Conservation (phyloP, 148 eudicot species). For the Vaccinium myrtillus region DNA sequence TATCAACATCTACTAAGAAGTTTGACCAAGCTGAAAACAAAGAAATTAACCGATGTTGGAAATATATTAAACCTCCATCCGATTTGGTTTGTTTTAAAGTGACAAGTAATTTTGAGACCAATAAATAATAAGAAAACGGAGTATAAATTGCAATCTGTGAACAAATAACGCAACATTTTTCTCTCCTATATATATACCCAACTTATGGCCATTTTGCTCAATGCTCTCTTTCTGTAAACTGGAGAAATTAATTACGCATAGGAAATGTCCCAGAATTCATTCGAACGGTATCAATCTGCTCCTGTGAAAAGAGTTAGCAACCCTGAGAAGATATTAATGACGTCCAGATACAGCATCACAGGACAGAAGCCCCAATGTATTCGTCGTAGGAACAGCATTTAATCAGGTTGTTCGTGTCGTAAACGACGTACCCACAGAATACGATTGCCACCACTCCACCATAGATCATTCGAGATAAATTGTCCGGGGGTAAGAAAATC, state of each 20-base stretch:
- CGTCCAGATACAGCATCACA: conserved; percentile 44
- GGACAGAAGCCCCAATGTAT: conserved; percentile 56
- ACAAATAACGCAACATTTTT: too few species aligned
- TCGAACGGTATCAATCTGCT: conserved; percentile 13
- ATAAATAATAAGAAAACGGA: too few species aligned
- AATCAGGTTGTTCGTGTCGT: conserved; percentile 61
- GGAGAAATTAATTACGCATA: background rate
- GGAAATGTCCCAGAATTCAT: background rate
- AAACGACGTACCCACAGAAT: conserved; percentile 56
- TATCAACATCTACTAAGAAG: too few species aligned
- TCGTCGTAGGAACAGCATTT: conserved; percentile 48
- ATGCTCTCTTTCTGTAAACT: too few species aligned
- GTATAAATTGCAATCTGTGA: too few species aligned
- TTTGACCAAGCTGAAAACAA: too few species aligned
- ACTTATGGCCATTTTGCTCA: too few species aligned
- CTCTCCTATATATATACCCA: too few species aligned
- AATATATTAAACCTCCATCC: too few species aligned
- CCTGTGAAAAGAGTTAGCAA: conserved; percentile 30
- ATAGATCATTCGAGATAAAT: conserved; percentile 47
- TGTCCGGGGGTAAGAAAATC: conserved; percentile 53
- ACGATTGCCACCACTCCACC: conserved; percentile 46
- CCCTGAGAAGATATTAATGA: conserved; percentile 43
- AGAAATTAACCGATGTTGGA: background rate
- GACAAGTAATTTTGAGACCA: too few species aligned
- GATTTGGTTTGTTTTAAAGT: too few species aligned